These are phyloP conservation scores for Chernovozyma aurita DNA, from an alignment of 1,139 yeast species.

Conservation along the genomic window DNA sequence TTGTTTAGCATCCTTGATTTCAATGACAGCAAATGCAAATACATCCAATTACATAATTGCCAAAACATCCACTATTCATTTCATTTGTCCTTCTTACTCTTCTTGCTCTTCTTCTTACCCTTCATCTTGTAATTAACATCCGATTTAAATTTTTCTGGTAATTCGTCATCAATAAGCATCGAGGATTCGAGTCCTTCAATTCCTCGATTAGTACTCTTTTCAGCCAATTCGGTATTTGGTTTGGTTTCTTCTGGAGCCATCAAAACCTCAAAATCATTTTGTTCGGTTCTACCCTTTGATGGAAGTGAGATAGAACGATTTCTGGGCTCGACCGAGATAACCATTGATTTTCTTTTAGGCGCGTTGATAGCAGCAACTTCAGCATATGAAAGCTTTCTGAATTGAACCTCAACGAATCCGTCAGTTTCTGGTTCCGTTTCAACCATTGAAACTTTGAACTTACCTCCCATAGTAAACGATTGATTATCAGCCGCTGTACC, in stretches of 20 bases:
- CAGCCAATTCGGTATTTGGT: slow-evolving; percentile 4
- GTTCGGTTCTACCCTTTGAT: neutral
- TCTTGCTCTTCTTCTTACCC: slow-evolving; percentile 7
- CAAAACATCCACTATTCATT: too few relatives aligned
- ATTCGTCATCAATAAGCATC: slow-evolving; percentile 9
- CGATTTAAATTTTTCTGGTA: slow-evolving; percentile 17
- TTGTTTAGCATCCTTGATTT: too few relatives aligned
- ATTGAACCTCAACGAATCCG: slow-evolving; percentile 36
- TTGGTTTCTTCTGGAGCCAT: neutral
- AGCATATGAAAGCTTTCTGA: slow-evolving; percentile 38
- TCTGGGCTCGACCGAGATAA: too few relatives aligned
- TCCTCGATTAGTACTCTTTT: neutral
- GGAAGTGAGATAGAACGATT: slow-evolving; percentile 3
- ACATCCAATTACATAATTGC: too few relatives aligned
- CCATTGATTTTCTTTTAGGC: slow-evolving; percentile 12
- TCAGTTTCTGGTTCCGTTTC: slow-evolving; percentile 19
- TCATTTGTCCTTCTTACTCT: too few relatives aligned
- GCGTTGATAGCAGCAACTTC: slow-evolving; percentile 34
- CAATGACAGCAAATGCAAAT: too few relatives aligned
- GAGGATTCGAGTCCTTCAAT: slow-evolving; percentile 3
- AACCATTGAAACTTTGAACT: slow-evolving; percentile 33
- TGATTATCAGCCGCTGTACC: slow-evolving; percentile 1
- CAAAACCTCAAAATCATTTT: slow-evolving; percentile 7
- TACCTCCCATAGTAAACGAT: slow-evolving; percentile 6
- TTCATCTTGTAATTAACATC: slow-evolving; percentile 17